phyloP scores from a whole-genome alignment of 192 early-diverging fungal species.

The Obelidium mucronatum region DNA sequence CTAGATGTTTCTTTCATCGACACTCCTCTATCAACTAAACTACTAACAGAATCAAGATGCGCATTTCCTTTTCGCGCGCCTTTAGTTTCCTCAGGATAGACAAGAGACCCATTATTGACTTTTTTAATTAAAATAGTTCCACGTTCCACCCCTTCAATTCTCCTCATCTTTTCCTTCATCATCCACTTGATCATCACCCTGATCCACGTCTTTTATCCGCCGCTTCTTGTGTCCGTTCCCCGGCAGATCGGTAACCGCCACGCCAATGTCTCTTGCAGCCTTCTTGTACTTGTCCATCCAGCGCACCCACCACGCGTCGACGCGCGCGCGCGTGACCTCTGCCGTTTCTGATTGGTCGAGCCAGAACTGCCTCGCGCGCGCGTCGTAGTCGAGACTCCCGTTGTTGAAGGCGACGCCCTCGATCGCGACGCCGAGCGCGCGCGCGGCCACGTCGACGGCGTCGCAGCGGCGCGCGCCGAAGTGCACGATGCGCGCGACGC shows the following conservation, averaged over 20 bases:
- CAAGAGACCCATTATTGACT: constrained; percentile 82
- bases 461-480: neutral
- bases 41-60: constrained; percentile 85
- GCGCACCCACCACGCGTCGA: constrained; percentile 14
- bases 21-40: neutral
- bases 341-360: neutral
- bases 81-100: constrained; percentile 94
- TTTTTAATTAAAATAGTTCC: neutral
- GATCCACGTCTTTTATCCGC: neutral
- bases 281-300: neutral
- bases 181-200: neutral
- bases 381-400: neutral
- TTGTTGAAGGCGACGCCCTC: neutral
- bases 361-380: neutral
- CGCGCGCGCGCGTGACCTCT: constrained; percentile 1
- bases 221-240: neutral
- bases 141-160: neutral
- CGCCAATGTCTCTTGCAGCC: neutral
- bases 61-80: constrained; percentile 92
- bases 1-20: neutral
- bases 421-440: constrained; percentile 1
- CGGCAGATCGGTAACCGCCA: neutral
- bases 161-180: neutral
- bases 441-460: neutral
- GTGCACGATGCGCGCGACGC: constrained; percentile 7